Evolutionary conservation across 2,329 filamentous ascomycete species (phyloP), one percentile per base, ranked within the genome.

Genomic region (Hymenoscyphus occultus): DNA sequence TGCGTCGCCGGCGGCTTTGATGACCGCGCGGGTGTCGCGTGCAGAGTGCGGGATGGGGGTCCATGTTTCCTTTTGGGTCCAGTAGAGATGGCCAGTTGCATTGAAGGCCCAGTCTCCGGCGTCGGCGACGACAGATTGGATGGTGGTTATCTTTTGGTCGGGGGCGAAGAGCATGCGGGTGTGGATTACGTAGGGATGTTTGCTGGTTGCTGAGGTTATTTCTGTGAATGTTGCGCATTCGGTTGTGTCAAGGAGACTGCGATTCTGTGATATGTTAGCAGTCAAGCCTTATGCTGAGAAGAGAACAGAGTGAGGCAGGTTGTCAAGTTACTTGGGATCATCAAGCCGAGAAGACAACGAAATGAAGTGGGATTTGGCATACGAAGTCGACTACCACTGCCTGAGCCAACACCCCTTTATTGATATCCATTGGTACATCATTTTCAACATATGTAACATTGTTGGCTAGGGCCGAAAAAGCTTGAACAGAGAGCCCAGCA

Each of bases 41-140:
- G 64, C 60, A 4, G 45, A 57, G 13, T 14, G 40, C 1, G 67
- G 64, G n/a, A 68, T 68, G 6, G 60, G 35, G 28, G 42, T 56
- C 67, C 67, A 68, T 1, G 59, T 60, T 59, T 68, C 67, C 3
- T 56, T 16, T 22, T 59, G 56, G n/a, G 39, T 58, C 48, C 60
- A 66, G 32, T 63, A 40, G 22, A 66, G 62, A 5, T 64, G 57
- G 9, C 62, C 62, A 4, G 64, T 66, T n/a, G 60, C 64, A 56
- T 66, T 68, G 60, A 68, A 68, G 10, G 59, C 51, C 67, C 67
- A 68, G 35, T 68, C 67, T 14, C 67, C 67, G n/a, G 57, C 54
- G n/a, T 66, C 60, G 7, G 67, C 57, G 10, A 65, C 56, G n/a
- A 66, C 59, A 0, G 58, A 61, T 14, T 58, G 16, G 59, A 63